Conservation (phyloP, 352 stramenopile genomes). For the Plasmopara muralis region DNA sequence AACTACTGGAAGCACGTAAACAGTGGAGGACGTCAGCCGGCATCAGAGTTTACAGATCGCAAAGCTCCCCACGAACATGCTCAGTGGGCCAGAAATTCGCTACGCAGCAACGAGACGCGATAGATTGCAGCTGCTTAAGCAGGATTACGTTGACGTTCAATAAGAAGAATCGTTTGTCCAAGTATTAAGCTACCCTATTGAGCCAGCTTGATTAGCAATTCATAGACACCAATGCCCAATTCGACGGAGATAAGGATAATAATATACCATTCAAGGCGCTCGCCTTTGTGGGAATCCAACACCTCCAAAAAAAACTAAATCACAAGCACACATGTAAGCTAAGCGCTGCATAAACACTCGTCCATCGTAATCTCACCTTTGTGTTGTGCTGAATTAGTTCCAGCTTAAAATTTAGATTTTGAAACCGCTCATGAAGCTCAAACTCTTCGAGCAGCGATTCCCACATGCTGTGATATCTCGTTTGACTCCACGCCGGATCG, state of each 20-base stretch:
- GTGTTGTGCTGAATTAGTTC: conserved; percentile 97
- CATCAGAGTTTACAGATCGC: conserved; percentile 71
- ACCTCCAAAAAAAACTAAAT: conserved; percentile 96
- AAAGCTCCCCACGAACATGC: conserved; percentile 83
- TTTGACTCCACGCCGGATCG: conserved; percentile 93
- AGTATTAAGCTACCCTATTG: conserved; percentile 12
- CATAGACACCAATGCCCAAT: conserved; percentile 86
- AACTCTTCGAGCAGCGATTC: conserved; percentile 87
- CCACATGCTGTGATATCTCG: conserved; percentile 91
- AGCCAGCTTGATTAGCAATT: conserved; percentile 68
- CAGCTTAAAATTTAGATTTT: conserved; percentile 97
- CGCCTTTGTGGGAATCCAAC: conserved; percentile 92
- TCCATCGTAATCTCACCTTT: conserved; percentile 57
- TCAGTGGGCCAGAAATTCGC: conserved; percentile 58
- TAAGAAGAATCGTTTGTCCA: no score
- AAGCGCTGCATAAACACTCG: conserved; percentile 1
- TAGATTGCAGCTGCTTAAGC: not conserved
- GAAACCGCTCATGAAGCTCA: conserved; percentile 91
- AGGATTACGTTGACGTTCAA: no score
- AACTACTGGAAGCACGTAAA: conserved; percentile 79
- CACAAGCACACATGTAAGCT: conserved; percentile 8
- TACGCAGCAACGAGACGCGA: conserved; percentile 5
- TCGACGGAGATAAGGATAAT: conserved; percentile 96
- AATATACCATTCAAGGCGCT: conserved; percentile 96
- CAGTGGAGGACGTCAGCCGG: conserved; percentile 52